Evolutionary conservation across 257 asterid genomes (phyloP).

Genomic region (Penstemon newberryi): DNA sequence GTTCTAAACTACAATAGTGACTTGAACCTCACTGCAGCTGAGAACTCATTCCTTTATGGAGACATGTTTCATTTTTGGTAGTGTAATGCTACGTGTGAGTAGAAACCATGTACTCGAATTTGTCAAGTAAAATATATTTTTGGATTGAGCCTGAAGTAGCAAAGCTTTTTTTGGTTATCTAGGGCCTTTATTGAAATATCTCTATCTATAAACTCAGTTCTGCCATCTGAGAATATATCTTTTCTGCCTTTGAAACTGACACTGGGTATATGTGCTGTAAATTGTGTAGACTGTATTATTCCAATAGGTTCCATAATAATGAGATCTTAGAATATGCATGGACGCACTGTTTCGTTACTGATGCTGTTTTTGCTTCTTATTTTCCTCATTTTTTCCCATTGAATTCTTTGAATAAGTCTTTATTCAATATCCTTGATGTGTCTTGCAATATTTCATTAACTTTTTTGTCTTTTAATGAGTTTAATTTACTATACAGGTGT

Average conservation of each 20-base stretch:
- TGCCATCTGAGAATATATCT: background rate
- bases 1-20: slow-evolving; percentile 1
- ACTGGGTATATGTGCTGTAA: slow-evolving; percentile 11
- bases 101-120: background rate
- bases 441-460: background rate
- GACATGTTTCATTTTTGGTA: background rate
- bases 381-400: background rate
- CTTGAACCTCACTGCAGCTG: background rate
- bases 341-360: background rate
- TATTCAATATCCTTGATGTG: background rate
- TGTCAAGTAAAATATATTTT: slow-evolving; percentile 5
- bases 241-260: background rate
- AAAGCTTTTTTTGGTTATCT: background rate
- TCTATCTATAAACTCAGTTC: background rate
- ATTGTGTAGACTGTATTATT: slow-evolving; percentile 6
- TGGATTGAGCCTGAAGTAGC: background rate
- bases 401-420: background rate
- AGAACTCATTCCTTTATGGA: too few relatives aligned
- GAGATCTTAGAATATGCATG: background rate
- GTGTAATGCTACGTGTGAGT: slow-evolving; percentile 1
- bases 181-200: background rate
- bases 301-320: background rate
- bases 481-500: slow-evolving; percentile 60
- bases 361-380: background rate
- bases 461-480: slow-evolving; percentile 18